Conservation (phyloP, 805 yeast species). For the Hanseniaspora lachancei region DNA sequence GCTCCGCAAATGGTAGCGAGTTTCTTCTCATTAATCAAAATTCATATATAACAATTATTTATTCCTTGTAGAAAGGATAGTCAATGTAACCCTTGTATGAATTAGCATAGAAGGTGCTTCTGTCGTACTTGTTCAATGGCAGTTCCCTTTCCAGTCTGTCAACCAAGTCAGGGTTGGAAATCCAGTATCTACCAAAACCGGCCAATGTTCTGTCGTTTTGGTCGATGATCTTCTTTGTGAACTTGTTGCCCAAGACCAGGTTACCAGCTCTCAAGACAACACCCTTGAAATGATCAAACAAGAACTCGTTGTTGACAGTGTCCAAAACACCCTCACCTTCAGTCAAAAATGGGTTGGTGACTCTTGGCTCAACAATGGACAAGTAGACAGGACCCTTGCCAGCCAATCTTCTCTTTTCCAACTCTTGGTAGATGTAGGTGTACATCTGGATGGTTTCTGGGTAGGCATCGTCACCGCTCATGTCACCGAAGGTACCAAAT, state of each 20-base stretch:
- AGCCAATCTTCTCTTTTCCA: conserved; percentile 30
- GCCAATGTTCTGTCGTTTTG: conserved; percentile 34
- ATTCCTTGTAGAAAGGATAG: conserved; percentile 27
- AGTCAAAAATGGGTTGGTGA: conserved; percentile 19
- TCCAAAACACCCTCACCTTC: conserved; percentile 23
- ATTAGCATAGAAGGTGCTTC: conserved; percentile 35
- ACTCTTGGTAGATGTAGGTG: conserved; percentile 31
- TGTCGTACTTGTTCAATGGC: conserved; percentile 34
- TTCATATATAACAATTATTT: neutral
- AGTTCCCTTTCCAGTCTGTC: conserved; percentile 31
- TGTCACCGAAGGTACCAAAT: conserved; percentile 30
- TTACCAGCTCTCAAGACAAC: conserved; percentile 32
- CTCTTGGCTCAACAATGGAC: conserved; percentile 34
- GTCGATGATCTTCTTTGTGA: conserved; percentile 22
- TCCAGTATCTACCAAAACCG: conserved; percentile 36
- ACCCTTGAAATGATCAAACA: conserved; percentile 36
- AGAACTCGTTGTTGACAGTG: conserved; percentile 29
- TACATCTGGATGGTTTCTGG: conserved; percentile 31
- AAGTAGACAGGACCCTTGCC: conserved; percentile 17
- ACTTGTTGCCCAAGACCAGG: conserved; percentile 22
- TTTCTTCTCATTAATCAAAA: neutral
- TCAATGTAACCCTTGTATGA: conserved; percentile 32
- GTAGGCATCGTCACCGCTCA: conserved; percentile 31
- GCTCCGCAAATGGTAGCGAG: too few relatives aligned
- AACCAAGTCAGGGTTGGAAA: conserved; percentile 45